Percentiles rank a stretch among this genome's conserved stretches.
These are phyloP conservation scores for Chrysanthemum makinoi DNA, from an alignment of 129 eudicot species.

Conservation along the genomic window DNA sequence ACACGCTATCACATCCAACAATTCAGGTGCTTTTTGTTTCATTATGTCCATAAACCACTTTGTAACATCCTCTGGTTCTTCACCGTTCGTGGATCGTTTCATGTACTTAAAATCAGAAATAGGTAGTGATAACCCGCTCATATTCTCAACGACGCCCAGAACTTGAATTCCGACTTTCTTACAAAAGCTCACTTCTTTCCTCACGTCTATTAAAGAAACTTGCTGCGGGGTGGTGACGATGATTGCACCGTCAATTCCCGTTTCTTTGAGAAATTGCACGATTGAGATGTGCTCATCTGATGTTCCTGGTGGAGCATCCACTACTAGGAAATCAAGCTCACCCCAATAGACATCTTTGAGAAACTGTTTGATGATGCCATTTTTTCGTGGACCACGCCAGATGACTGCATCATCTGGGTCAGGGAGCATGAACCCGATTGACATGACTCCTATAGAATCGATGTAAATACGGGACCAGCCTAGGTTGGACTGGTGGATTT, in stretches of 20 bases:
- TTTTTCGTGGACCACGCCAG: slow-evolving; percentile 93
- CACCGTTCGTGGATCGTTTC: slow-evolving; percentile 42
- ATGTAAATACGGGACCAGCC: slow-evolving; percentile 97
- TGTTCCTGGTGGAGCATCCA: slow-evolving; percentile 98
- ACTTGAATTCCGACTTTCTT: slow-evolving; percentile 74
- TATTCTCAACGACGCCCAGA: slow-evolving; percentile 91
- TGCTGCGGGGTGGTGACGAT: slow-evolving; percentile 95
- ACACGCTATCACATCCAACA: slow-evolving; percentile 54
- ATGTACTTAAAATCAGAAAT: slow-evolving; percentile 53
- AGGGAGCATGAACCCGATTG: slow-evolving; percentile 96
- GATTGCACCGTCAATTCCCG: slow-evolving; percentile 89
- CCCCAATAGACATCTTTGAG: slow-evolving; percentile 90
- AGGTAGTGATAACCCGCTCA: slow-evolving; percentile 78
- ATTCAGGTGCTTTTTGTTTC: slow-evolving; percentile 72
- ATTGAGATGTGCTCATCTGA: slow-evolving; percentile 91
- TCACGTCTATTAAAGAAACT: slow-evolving; percentile 84
- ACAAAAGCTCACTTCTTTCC: slow-evolving; percentile 85
- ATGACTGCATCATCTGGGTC: slow-evolving; percentile 88
- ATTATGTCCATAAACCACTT: slow-evolving; percentile 43
- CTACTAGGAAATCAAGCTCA: slow-evolving; percentile 82
- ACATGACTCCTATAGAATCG: slow-evolving; percentile 94
- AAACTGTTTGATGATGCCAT: slow-evolving; percentile 82
- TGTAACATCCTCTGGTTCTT: slow-evolving; percentile 59
- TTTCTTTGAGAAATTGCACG: slow-evolving; percentile 74
- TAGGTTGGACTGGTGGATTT: slow-evolving; percentile 76